Percentiles rank a stretch among this genome's conserved stretches.
These are phyloP conservation scores for Boletus chippewaensis DNA, from an alignment of 1,284 basidiomycete genomes.

Conservation along the genomic window DNA sequence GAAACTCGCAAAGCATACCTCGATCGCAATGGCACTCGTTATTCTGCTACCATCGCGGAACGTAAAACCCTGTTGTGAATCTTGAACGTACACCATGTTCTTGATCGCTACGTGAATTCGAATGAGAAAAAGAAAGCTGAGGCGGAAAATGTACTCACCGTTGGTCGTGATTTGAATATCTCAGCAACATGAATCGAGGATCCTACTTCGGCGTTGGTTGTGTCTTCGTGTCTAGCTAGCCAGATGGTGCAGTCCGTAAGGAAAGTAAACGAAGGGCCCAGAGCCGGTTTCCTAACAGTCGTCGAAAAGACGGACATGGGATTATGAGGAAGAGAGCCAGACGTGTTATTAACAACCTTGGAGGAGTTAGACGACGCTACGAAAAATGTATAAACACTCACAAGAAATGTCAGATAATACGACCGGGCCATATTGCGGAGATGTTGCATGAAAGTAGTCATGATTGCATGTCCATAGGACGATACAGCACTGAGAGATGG, in stretches of 20 bases:
- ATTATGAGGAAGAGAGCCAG: conserved; percentile 32
- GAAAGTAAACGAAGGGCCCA: conserved; percentile 69
- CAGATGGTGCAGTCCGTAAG: conserved; percentile 68
- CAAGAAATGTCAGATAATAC: conserved; percentile 45
- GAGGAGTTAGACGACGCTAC: background rate
- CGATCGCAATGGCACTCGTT: no score
- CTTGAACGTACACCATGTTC: conserved; percentile 33
- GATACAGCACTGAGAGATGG: conserved; percentile 59
- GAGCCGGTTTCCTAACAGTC: conserved; percentile 53
- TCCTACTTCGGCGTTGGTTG: conserved; percentile 11
- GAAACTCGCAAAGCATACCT: background rate
- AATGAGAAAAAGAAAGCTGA: background rate
- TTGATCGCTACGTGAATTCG: conserved; percentile 32
- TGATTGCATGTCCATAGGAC: conserved; percentile 69
- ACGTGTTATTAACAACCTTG: conserved; percentile 45
- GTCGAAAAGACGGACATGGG: conserved; percentile 36
- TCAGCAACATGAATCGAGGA: conserved; percentile 32
- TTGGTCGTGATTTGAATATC: conserved; percentile 40
- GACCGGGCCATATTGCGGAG: conserved; percentile 47
- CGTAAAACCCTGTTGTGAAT: conserved; percentile 26
- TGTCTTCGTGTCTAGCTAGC: conserved; percentile 36
- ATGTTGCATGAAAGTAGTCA: conserved; percentile 64
- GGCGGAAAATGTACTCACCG: conserved; percentile 30
- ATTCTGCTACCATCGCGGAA: conserved; percentile 1
- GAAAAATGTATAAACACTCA: conserved; percentile 26